Evolutionary conservation across 148 eudicot genomes (phyloP).

Genomic region (Euryodendron excelsum): DNA sequence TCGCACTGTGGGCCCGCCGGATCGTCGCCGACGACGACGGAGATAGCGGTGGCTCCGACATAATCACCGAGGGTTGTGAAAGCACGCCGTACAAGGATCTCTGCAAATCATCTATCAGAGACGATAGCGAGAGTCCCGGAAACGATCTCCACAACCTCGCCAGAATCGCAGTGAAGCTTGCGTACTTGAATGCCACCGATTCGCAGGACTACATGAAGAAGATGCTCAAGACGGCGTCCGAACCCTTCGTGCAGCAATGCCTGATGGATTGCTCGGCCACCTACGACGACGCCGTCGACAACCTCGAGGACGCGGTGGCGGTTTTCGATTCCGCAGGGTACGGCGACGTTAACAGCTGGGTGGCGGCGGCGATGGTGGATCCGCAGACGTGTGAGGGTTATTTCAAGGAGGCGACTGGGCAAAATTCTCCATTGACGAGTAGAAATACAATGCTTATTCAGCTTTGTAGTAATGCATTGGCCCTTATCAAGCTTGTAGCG

Average conservation of each 20-base stretch:
- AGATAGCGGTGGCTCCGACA: background rate
- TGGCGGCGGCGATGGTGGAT: background rate
- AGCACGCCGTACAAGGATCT: slow-evolving; percentile 1
- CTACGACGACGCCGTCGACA: background rate
- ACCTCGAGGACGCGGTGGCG: background rate
- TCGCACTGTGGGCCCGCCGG: slow-evolving; percentile 2
- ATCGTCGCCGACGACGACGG: background rate
- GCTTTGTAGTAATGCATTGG: slow-evolving; percentile 1
- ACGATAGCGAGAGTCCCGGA: background rate
- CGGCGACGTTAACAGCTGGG: background rate
- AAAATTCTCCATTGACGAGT: background rate
- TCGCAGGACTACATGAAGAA: background rate
- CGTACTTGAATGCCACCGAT: background rate
- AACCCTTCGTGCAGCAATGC: background rate
- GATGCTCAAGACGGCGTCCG: background rate
- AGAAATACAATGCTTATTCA: background rate
- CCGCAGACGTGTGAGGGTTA: background rate
- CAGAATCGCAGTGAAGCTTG: background rate
- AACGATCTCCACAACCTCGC: background rate
- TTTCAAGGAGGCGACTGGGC: background rate
- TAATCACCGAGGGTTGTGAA: background rate
- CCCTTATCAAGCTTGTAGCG: background rate
- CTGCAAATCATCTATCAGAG: background rate
- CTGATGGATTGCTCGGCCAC: slow-evolving; percentile 1
- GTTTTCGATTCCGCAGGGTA: background rate